These are phyloP conservation scores for Kandelia obovata DNA, from an alignment of 345 rosid species.

Conservation along the genomic window DNA sequence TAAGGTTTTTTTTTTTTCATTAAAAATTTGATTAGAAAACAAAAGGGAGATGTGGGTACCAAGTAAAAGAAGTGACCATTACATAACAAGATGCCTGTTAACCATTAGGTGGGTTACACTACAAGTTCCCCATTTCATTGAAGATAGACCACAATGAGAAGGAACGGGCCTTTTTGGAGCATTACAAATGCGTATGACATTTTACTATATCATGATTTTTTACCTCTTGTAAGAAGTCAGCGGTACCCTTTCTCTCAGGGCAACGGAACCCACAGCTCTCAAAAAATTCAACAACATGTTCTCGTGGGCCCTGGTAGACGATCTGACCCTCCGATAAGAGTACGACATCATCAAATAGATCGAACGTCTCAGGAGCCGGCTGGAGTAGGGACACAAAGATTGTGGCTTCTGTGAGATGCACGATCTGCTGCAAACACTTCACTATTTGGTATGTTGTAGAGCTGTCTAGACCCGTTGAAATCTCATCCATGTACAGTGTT, in stretches of 20 bases:
- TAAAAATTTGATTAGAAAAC: no score
- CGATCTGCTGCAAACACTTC: slow-evolving; percentile 23
- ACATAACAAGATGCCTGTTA: no score
- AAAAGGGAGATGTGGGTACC: no score
- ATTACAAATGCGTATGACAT: no score
- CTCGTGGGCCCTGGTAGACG: slow-evolving; percentile 18
- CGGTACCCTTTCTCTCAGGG: slow-evolving; percentile 20
- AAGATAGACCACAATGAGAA: no score
- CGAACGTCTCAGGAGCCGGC: slow-evolving; percentile 19
- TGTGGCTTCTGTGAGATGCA: slow-evolving; percentile 20
- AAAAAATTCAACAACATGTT: slow-evolving; percentile 10
- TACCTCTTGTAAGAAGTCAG: slow-evolving; percentile 26
- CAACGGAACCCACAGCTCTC: slow-evolving; percentile 20
- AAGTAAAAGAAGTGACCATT: no score
- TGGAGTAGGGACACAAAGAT: slow-evolving; percentile 20
- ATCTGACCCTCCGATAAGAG: slow-evolving; percentile 18
- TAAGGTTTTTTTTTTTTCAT: neutral
- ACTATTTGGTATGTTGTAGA: slow-evolving; percentile 24
- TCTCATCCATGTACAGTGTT: slow-evolving; percentile 21
- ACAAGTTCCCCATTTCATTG: no score
- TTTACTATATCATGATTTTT: no score
- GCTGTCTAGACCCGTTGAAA: slow-evolving; percentile 26
- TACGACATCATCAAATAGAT: slow-evolving; percentile 21
- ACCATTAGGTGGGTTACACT: no score
- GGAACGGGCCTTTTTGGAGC: no score